Conservation (phyloP, 805 yeast species). For the Kazachstania viticola region DNA sequence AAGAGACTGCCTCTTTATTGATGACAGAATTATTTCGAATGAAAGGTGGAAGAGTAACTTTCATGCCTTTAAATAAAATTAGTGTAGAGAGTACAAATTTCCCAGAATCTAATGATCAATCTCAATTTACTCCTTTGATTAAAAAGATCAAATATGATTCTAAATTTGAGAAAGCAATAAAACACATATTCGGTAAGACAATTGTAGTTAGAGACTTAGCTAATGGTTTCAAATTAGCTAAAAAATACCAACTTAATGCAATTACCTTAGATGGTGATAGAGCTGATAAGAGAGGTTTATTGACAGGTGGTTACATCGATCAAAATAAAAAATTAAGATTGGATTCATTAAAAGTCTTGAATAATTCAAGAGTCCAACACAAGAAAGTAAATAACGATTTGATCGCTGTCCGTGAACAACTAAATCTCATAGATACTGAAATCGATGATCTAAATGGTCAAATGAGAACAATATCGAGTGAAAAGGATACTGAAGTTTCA, state of each 20-base stretch:
- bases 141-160: slow-evolving; percentile 57
- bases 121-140: slow-evolving; percentile 57
- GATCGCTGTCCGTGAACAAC: slow-evolving; percentile 29
- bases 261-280: slow-evolving; percentile 90
- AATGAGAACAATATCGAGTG: slow-evolving; percentile 24
- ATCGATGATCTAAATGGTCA: slow-evolving; percentile 41
- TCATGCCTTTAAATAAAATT: slow-evolving; percentile 77
- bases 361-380: slow-evolving; percentile 32
- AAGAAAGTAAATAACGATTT: slow-evolving; percentile 28
- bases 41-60: slow-evolving; percentile 76
- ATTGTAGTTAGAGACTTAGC: slow-evolving; percentile 64
- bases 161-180: slow-evolving; percentile 51
- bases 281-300: slow-evolving; percentile 70
- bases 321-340: slow-evolving; percentile 48
- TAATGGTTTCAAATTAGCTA: slow-evolving; percentile 57
- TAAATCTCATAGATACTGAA: slow-evolving; percentile 38
- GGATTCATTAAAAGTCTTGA: slow-evolving; percentile 52
- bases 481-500: slow-evolving; percentile 33
- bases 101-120: slow-evolving; percentile 46
- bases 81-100: slow-evolving; percentile 31
- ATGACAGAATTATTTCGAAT: slow-evolving; percentile 66
- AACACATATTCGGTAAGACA: slow-evolving; percentile 71
- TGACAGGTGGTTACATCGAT: slow-evolving; percentile 83
- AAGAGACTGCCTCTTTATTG: slow-evolving; percentile 65
- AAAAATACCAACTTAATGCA: slow-evolving; percentile 49